Conservation (phyloP, 176 grass and related monocot species). For the Eleusine coracana region DNA sequence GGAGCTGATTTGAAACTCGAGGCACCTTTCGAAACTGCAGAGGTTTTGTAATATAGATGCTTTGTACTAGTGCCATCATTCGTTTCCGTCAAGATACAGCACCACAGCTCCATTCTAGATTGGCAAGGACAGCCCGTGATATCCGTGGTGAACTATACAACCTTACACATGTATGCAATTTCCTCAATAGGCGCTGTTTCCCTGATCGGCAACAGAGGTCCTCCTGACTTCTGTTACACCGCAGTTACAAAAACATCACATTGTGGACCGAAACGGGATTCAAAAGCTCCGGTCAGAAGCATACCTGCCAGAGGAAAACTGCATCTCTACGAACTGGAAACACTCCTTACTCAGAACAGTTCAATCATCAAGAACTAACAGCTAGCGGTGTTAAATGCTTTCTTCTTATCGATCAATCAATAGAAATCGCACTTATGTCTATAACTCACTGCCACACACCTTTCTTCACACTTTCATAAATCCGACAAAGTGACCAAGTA, state of each 20-base stretch:
- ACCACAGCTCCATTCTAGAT: no score
- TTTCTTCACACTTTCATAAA: slow-evolving; percentile 23
- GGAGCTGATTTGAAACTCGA: no score
- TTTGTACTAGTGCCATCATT: no score
- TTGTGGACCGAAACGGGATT: neutral
- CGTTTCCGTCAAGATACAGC: no score
- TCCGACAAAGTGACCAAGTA: neutral
- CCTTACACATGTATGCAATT: neutral
- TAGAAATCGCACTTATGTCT: slow-evolving; percentile 36
- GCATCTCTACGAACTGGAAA: neutral
- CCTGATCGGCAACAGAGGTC: neutral
- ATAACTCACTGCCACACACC: neutral
- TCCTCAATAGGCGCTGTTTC: neutral
- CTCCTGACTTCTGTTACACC: neutral
- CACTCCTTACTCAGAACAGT: neutral
- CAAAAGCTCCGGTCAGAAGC: neutral
- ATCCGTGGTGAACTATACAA: no score
- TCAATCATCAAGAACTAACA: slow-evolving; percentile 24
- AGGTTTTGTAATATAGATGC: no score
- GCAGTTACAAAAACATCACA: neutral
- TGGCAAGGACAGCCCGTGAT: no score
- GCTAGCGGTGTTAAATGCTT: slow-evolving; percentile 14
- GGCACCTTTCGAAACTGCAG: no score
- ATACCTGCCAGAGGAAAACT: neutral
- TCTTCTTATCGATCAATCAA: slow-evolving; percentile 33